Conservation (phyloP, 129 eudicot species). For the Ambrosia artemisiifolia region DNA sequence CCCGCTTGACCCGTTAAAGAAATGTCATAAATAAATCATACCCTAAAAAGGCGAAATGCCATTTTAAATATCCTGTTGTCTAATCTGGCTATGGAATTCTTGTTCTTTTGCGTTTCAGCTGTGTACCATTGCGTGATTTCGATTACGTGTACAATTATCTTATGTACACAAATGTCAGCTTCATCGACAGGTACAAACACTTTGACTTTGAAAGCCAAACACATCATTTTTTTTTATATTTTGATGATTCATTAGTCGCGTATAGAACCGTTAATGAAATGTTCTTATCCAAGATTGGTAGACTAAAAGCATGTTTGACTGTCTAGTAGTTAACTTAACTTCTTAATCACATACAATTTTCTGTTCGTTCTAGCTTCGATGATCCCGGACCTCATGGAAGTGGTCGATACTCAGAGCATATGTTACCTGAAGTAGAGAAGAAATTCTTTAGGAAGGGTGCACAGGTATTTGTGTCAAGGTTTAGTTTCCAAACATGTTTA, state of each 20-base stretch:
- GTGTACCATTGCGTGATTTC: constrained; percentile 81
- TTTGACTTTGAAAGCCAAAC: constrained; percentile 11
- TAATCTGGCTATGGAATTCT: neutral
- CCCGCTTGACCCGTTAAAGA: neutral
- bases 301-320: neutral
- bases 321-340: neutral
- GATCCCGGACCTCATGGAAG: constrained; percentile 99
- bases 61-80: neutral
- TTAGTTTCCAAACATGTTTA: neutral
- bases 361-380: constrained; percentile 56
- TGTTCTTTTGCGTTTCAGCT: constrained; percentile 51
- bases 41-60: neutral
- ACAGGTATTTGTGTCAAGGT: constrained; percentile 52
- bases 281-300: neutral
- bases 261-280: no score
- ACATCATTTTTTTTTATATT: neutral
- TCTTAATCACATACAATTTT: constrained; percentile 5
- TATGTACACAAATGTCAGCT: constrained; percentile 88
- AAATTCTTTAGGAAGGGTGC: constrained; percentile 82
- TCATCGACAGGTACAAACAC: constrained; percentile 67
- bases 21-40: neutral
- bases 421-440: constrained; percentile 93
- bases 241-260: neutral
- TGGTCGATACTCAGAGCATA: constrained; percentile 81
- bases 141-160: constrained; percentile 87